phyloP scores from a whole-genome alignment of 495 filamentous ascomycete species.

The Xylaria sp. region DNA sequence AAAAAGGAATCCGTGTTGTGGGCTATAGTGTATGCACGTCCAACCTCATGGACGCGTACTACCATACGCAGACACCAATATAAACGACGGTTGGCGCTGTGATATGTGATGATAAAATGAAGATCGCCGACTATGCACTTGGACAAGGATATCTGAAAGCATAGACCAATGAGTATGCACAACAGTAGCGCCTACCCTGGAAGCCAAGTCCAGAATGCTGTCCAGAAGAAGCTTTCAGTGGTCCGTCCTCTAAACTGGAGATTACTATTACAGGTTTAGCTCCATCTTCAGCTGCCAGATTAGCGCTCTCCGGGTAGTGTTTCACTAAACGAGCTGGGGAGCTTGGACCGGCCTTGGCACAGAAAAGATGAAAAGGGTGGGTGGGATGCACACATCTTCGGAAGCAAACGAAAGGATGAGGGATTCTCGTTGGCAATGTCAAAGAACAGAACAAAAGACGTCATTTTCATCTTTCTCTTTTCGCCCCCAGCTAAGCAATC shows the following conservation, averaged over 20 bases:
- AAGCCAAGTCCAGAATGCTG: too few species aligned
- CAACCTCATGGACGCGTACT: neutral
- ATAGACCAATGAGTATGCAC: neutral
- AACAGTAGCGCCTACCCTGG: neutral
- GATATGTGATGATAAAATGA: conserved; percentile 13
- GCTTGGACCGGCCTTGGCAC: conserved; percentile 35
- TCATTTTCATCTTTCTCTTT: conserved; percentile 1
- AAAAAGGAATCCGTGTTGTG: neutral
- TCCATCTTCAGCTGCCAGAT: neutral
- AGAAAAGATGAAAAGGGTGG: neutral
- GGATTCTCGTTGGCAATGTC: neutral
- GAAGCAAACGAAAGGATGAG: neutral
- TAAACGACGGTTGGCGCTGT: neutral
- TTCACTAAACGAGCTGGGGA: conserved; percentile 29
- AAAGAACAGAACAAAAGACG: neutral
- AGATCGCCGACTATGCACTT: neutral
- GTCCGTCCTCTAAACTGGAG: neutral
- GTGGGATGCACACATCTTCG: neutral
- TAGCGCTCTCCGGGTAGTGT: neutral
- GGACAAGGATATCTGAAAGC: neutral
- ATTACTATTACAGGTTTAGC: neutral
- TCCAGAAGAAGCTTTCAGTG: too few species aligned
- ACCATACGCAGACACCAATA: neutral
- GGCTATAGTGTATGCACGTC: neutral
- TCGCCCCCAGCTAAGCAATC: neutral